Conservation (phyloP, 2,329 filamentous ascomycete species). For the Aspergillus aculeatus region DNA sequence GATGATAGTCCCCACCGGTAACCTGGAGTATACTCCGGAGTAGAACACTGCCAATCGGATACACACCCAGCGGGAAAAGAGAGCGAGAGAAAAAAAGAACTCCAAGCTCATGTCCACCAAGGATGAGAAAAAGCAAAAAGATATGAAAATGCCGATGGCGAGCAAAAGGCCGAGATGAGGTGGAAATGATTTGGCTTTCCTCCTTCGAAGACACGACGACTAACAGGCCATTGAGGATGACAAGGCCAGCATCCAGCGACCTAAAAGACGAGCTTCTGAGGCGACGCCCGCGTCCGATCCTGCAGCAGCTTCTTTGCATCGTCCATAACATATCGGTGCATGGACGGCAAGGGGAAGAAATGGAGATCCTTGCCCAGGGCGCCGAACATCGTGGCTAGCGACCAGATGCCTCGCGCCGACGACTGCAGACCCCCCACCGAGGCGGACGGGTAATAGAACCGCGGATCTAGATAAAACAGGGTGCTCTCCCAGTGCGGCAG, state of each 20-base stretch:
- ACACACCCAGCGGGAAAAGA: background rate
- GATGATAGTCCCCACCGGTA: constrained; percentile 6
- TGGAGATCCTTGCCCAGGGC: constrained; percentile 27
- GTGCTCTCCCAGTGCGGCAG: constrained; percentile 28
- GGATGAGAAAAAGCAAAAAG: background rate
- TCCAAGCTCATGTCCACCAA: background rate
- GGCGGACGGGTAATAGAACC: constrained; percentile 33
- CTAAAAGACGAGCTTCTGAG: constrained; percentile 1
- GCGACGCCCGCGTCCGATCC: constrained; percentile 8
- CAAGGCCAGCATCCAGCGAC: background rate
- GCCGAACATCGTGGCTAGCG: constrained; percentile 32
- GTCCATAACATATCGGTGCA: constrained; percentile 27
- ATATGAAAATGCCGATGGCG: background rate
- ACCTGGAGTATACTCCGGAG: background rate
- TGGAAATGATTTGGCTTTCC: too few species aligned
- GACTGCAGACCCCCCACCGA: constrained; percentile 29
- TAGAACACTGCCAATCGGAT: background rate
- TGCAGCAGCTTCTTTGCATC: constrained; percentile 15
- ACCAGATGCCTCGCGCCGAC: constrained; percentile 30
- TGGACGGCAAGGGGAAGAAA: constrained; percentile 32
- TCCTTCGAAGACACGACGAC: background rate
- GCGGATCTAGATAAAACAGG: constrained; percentile 35
- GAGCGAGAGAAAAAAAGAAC: background rate
- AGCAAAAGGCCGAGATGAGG: background rate
- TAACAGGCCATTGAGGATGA: background rate